phyloP scores from a whole-genome alignment of 2,329 filamentous ascomycete genomes.

The Fusarium udum region DNA sequence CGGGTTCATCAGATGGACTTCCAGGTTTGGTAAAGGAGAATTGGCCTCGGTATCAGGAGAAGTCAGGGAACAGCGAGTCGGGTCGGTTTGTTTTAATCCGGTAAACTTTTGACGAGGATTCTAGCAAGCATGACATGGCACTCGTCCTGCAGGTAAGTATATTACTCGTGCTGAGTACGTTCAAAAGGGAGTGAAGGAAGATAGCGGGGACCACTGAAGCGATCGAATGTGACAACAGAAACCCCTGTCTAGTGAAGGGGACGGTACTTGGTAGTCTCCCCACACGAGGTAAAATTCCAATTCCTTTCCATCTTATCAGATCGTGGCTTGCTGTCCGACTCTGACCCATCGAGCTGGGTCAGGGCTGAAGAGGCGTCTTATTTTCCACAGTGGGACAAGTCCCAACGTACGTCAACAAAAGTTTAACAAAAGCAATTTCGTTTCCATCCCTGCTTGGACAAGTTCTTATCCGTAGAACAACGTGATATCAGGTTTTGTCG shows the following conservation, averaged over 20 bases:
- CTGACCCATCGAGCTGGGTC: slow-evolving; percentile 30
- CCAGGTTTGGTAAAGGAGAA: slow-evolving; percentile 35
- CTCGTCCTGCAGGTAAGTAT: neutral
- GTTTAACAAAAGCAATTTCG: neutral
- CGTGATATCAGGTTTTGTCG: slow-evolving; percentile 18
- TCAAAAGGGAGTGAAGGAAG: neutral
- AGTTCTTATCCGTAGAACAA: neutral
- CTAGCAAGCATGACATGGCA: slow-evolving; percentile 10
- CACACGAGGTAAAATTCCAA: slow-evolving; percentile 29
- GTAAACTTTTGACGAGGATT: neutral
- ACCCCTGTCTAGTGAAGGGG: slow-evolving; percentile 20
- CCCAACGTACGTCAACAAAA: neutral
- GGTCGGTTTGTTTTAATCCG: slow-evolving; percentile 1
- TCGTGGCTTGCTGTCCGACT: slow-evolving; percentile 32
- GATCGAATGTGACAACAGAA: slow-evolving; percentile 19
- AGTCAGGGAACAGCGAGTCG: neutral
- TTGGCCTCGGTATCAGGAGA: slow-evolving; percentile 8
- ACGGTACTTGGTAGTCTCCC: slow-evolving; percentile 31
- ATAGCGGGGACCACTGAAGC: neutral
- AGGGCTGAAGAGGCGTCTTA: slow-evolving; percentile 16
- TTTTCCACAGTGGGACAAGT: slow-evolving; percentile 9
- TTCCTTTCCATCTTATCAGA: slow-evolving; percentile 43
- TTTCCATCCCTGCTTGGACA: slow-evolving; percentile 20
- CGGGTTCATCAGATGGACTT: slow-evolving; percentile 41
- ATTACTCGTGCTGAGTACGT: neutral